phyloP scores from a whole-genome alignment of 495 filamentous ascomycete genomes.

The Saxophila tyrrhenica region DNA sequence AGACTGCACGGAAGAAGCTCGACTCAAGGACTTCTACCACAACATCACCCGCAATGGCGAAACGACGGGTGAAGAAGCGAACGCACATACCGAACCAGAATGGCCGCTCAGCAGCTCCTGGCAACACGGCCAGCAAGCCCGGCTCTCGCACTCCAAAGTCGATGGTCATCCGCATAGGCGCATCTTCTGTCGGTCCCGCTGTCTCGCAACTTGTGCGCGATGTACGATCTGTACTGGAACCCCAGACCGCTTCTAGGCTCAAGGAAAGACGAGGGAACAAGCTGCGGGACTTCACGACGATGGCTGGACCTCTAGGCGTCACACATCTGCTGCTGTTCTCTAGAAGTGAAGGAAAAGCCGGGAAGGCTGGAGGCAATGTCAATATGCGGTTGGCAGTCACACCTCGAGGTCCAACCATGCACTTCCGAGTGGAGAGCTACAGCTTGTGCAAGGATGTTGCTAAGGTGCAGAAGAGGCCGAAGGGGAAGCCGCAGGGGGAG shows the following conservation, averaged over 20 bases:
- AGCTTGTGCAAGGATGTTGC: slow-evolving; percentile 83
- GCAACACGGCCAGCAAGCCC: slow-evolving; percentile 33
- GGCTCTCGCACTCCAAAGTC: slow-evolving; percentile 64
- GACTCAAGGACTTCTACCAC: background rate
- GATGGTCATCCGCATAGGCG: slow-evolving; percentile 97
- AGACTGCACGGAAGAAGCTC: background rate
- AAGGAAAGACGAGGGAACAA: slow-evolving; percentile 80
- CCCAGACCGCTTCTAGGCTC: slow-evolving; percentile 76
- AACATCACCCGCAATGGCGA: slow-evolving; percentile 51
- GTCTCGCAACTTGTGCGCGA: slow-evolving; percentile 87
- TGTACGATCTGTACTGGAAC: slow-evolving; percentile 89
- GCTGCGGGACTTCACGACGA: slow-evolving; percentile 83
- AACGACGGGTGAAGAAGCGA: slow-evolving; percentile 73
- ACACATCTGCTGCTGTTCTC: slow-evolving; percentile 93
- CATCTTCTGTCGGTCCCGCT: slow-evolving; percentile 82
- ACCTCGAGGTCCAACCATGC: slow-evolving; percentile 81
- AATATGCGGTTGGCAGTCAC: slow-evolving; percentile 84
- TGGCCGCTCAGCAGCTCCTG: slow-evolving; percentile 39
- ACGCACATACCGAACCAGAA: slow-evolving; percentile 63
- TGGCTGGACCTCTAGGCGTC: slow-evolving; percentile 91
- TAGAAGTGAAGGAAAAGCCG: slow-evolving; percentile 43
- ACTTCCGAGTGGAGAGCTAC: slow-evolving; percentile 95
- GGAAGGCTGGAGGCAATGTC: slow-evolving; percentile 58
- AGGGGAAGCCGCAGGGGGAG: slow-evolving; percentile 37
- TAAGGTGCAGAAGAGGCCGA: slow-evolving; percentile 68